Conservation (phyloP, 2,329 filamentous ascomycete species). For the Fonsecaea pedrosoi region DNA sequence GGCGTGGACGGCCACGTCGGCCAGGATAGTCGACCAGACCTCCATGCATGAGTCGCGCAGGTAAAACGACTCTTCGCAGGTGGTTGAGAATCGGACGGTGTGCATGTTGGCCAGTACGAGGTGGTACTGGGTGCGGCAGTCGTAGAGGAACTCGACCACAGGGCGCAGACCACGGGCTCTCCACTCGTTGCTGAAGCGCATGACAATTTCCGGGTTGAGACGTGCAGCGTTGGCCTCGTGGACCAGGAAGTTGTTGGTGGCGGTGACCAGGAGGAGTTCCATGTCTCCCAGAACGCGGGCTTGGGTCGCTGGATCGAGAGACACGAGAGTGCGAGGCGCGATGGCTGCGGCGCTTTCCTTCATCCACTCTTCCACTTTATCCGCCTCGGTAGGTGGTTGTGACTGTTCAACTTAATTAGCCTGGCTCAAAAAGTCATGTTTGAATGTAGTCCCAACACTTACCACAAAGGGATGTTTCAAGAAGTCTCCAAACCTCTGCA, state of each 20-base stretch:
- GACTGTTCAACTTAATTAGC: slow-evolving; percentile 1
- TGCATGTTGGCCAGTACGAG: slow-evolving; percentile 60
- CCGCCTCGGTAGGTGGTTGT: neutral
- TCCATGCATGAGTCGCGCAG: slow-evolving; percentile 55
- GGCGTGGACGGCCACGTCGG: slow-evolving; percentile 57
- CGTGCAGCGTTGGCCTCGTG: slow-evolving; percentile 50
- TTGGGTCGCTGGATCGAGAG: slow-evolving; percentile 50
- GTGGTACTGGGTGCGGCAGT: slow-evolving; percentile 58
- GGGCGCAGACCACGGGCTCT: slow-evolving; percentile 32
- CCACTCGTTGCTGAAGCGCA: slow-evolving; percentile 51
- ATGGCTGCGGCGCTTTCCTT: neutral
- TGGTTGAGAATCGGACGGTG: slow-evolving; percentile 55
- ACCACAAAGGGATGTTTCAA: slow-evolving; percentile 9
- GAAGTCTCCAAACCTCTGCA: neutral
- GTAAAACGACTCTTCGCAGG: slow-evolving; percentile 48
- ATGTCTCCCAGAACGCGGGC: slow-evolving; percentile 54
- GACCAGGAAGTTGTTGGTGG: slow-evolving; percentile 54
- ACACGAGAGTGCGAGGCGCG: slow-evolving; percentile 42
- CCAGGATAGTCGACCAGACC: slow-evolving; percentile 57
- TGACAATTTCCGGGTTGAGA: slow-evolving; percentile 50
- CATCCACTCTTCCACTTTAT: slow-evolving; percentile 1
- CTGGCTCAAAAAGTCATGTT: neutral
- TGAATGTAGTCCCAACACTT: neutral
- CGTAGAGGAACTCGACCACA: slow-evolving; percentile 58
- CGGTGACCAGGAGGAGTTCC: slow-evolving; percentile 54